phyloP scores from a whole-genome alignment of 257 asterid species.

The Solanum dulcamara region DNA sequence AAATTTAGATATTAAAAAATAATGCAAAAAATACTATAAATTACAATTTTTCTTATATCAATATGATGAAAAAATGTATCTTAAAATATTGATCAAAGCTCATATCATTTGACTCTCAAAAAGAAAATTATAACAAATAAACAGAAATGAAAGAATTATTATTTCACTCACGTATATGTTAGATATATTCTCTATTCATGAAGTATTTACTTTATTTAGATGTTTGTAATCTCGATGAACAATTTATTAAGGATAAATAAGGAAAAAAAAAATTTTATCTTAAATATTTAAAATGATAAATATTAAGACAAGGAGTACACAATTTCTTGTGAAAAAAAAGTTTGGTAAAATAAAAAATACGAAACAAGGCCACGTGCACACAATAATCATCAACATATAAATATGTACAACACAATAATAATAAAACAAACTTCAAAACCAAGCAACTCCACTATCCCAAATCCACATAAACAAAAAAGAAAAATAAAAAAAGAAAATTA shows the following conservation, averaged over 20 bases:
- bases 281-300: not conserved
- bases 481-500: not conserved
- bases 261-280: not conserved
- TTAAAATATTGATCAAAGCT: too few species aligned
- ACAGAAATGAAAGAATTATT: too few species aligned
- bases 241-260: not conserved
- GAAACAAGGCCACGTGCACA: constrained; percentile 33
- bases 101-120: too few species aligned
- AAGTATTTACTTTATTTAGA: not conserved
- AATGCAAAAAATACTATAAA: too few species aligned
- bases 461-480: not conserved
- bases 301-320: not conserved
- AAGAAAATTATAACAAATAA: too few species aligned
- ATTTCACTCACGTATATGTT: not conserved
- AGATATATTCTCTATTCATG: not conserved
- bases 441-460: constrained; percentile 32
- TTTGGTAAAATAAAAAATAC: not conserved
- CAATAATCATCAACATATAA: constrained; percentile 6
- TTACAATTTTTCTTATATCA: too few species aligned
- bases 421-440: constrained; percentile 35
- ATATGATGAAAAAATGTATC: too few species aligned
- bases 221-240: not conserved
- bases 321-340: not conserved
- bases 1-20: too few species aligned
- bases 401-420: constrained; percentile 5